These are phyloP conservation scores for Trichothecium roseum DNA, from an alignment of 2,329 filamentous ascomycete species.

Conservation along the genomic window DNA sequence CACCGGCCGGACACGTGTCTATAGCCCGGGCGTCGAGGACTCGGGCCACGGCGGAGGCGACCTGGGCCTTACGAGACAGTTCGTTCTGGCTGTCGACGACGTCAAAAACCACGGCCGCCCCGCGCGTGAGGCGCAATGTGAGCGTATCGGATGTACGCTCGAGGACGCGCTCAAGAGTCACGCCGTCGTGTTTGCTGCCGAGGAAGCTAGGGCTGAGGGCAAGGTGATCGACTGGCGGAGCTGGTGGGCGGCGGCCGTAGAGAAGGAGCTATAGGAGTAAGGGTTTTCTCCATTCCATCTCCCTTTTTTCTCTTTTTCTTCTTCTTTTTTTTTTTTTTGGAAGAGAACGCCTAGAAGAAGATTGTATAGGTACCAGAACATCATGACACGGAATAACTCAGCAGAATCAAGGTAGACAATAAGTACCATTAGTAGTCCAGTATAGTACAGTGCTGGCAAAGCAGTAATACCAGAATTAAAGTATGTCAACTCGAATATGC, in stretches of 20 bases:
- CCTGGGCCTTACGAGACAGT: conserved; percentile 61
- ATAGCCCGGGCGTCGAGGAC: conserved; percentile 21
- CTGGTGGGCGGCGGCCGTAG: conserved; percentile 55
- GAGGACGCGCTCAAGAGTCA: conserved; percentile 87
- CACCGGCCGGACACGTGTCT: conserved; percentile 20
- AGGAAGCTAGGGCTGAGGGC: conserved; percentile 64
- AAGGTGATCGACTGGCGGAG: conserved; percentile 63
- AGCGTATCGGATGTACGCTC: conserved; percentile 69
- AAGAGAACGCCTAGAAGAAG: background rate
- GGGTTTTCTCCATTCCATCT: background rate
- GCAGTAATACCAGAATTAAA: no score
- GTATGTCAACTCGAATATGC: no score
- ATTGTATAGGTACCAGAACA: no score
- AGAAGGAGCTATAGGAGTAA: conserved; percentile 7
- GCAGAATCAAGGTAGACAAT: background rate
- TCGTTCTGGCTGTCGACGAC: conserved; percentile 69
- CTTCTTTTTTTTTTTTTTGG: background rate
- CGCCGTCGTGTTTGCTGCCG: conserved; percentile 86
- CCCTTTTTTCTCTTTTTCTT: conserved; percentile 6
- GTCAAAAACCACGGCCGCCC: conserved; percentile 62
- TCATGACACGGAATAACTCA: no score
- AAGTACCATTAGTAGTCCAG: no score
- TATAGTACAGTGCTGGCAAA: no score
- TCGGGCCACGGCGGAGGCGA: conserved; percentile 30
- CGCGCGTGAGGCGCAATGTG: conserved; percentile 60